These are phyloP conservation scores for Podila clonocystis DNA, from an alignment of 192 early-diverging fungal genomes.

Conservation along the genomic window DNA sequence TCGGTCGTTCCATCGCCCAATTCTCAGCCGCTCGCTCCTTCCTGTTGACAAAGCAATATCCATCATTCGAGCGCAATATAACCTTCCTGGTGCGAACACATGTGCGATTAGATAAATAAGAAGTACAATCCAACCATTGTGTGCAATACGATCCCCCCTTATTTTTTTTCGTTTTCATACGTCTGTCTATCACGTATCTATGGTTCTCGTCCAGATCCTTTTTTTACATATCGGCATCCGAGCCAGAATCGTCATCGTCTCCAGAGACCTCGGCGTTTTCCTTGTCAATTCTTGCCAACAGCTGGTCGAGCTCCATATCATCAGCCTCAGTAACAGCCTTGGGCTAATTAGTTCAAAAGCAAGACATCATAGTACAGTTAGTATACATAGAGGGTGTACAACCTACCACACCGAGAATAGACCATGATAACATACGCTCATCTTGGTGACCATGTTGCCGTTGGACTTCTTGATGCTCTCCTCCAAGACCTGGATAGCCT, in stretches of 20 bases:
- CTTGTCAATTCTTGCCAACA: conserved; percentile 89
- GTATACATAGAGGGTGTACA: too few relatives aligned
- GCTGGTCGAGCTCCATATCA: conserved; percentile 90
- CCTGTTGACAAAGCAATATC: too few relatives aligned
- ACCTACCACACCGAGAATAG: too few relatives aligned
- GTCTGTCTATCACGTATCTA: too few relatives aligned
- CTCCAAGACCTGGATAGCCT: conserved; percentile 85
- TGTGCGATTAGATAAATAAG: too few relatives aligned
- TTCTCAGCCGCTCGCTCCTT: neutral
- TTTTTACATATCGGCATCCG: conserved; percentile 56
- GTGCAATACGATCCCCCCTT: too few relatives aligned
- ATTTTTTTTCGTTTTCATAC: too few relatives aligned
- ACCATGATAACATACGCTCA: conserved; percentile 60
- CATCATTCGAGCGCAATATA: too few relatives aligned
- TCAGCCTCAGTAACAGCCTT: conserved; percentile 91
- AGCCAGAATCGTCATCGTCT: conserved; percentile 88
- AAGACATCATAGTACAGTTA: too few relatives aligned
- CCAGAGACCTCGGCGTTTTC: conserved; percentile 94
- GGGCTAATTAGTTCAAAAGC: conserved; percentile 50
- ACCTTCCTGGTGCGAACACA: too few relatives aligned
- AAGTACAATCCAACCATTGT: too few relatives aligned
- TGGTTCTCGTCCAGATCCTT: neutral
- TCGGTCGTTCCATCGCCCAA: neutral
- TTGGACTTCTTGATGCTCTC: conserved; percentile 76
- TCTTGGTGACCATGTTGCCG: conserved; percentile 84